Evolutionary conservation across 169 alveolate species (phyloP).

Genomic region (Cryptosporidium canis): DNA sequence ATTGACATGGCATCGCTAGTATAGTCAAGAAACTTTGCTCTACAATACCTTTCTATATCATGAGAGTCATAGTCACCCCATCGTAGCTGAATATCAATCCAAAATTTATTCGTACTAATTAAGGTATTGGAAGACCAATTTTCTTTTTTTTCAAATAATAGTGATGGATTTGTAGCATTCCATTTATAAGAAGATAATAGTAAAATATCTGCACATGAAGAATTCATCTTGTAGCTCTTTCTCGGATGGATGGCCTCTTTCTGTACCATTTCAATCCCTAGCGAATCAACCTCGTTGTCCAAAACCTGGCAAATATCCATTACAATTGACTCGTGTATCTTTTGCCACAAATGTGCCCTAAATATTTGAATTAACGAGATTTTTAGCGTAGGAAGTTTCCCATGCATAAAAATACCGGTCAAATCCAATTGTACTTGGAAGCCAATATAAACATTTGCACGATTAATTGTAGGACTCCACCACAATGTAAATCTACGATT

Average conservation of each 20-base stretch:
- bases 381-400: conserved; percentile 99
- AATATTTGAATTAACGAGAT: conserved; percentile 98
- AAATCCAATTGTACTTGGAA: conserved; percentile 99
- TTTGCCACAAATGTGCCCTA: conserved; percentile 99
- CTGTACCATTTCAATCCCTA: conserved; percentile 99
- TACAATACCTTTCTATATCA: conserved; percentile 99
- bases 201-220: conserved; percentile 99
- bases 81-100: conserved; percentile 99
- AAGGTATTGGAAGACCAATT: conserved; percentile 80
- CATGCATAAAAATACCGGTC: conserved; percentile 99
- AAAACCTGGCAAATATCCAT: conserved; percentile 99
- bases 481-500: conserved; percentile 99
- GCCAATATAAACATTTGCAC: conserved; percentile 99
- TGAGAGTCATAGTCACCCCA: conserved; percentile 99
- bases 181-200: conserved; percentile 98
- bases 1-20: conserved; percentile 98
- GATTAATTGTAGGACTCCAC: conserved; percentile 99
- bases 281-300: conserved; percentile 96
- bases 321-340: conserved; percentile 99
- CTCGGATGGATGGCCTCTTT: conserved; percentile 99
- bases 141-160: conserved; percentile 95
- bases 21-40: conserved; percentile 99
- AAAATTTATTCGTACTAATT: conserved; percentile 87
- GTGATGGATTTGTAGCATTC: conserved; percentile 96
- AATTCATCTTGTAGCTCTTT: conserved; percentile 99